A percentile compares a stretch with the other conserved stretches of the same genome.
phyloP scores from a whole-genome alignment of 1,139 yeast species.

The Yamadazyma oceani region DNA sequence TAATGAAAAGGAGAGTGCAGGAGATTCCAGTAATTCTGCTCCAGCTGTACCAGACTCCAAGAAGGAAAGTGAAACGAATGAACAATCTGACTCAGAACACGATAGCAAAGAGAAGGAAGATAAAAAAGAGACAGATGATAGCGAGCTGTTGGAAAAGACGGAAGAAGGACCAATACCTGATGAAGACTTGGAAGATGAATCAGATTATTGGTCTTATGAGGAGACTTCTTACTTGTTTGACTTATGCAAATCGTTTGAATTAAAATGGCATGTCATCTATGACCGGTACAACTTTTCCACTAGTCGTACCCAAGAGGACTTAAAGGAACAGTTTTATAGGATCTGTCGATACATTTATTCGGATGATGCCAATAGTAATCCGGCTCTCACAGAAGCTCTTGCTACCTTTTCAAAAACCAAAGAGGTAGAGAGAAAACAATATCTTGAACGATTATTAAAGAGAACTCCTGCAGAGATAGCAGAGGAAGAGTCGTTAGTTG shows the following conservation, averaged over 20 bases:
- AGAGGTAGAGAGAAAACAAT: conserved; percentile 78
- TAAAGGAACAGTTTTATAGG: conserved; percentile 77
- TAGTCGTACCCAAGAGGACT: conserved; percentile 62
- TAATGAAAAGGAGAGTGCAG: conserved; percentile 8
- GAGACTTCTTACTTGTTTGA: conserved; percentile 79
- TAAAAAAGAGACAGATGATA: conserved; percentile 6
- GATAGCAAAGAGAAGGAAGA: conserved; percentile 6
- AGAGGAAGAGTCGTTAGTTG: conserved; percentile 90
- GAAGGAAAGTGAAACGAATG: neutral
- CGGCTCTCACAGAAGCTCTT: conserved; percentile 49
- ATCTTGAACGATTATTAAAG: conserved; percentile 70
- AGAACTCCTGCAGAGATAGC: conserved; percentile 97
- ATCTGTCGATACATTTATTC: conserved; percentile 38
- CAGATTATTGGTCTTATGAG: conserved; percentile 62
- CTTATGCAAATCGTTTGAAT: conserved; percentile 68
- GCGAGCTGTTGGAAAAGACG: neutral
- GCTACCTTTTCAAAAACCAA: conserved; percentile 60
- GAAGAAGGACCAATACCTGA: conserved; percentile 1
- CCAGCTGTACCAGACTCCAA: conserved; percentile 3
- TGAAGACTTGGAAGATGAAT: conserved; percentile 4
- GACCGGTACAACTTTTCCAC: conserved; percentile 61
- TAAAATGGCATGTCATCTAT: conserved; percentile 82
- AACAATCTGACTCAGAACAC: conserved; percentile 1
- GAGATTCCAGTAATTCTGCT: conserved; percentile 1
- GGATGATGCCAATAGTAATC: conserved; percentile 49